Percentiles rank a stretch among this genome's conserved stretches.
phyloP scores from a whole-genome alignment of 2,329 filamentous ascomycete species.

The Claviceps purpurea region DNA sequence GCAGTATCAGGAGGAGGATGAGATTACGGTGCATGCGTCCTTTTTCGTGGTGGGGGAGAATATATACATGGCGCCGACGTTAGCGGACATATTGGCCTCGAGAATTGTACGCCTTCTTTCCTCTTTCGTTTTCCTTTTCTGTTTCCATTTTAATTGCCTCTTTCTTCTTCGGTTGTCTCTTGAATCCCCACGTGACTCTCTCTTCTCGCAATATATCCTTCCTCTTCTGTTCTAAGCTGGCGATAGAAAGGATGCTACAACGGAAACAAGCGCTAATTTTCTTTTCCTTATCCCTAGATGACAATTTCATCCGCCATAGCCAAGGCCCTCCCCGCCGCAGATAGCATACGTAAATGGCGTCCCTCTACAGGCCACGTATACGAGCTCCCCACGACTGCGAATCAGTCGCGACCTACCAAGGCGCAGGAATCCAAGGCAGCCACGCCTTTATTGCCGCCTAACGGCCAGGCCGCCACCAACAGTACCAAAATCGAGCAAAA shows the following conservation, averaged over 20 bases:
- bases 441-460: constrained; percentile 25
- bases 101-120: constrained; percentile 33
- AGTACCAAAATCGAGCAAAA: constrained; percentile 18
- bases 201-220: background rate
- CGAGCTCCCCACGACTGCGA: constrained; percentile 20
- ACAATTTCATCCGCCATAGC: constrained; percentile 41
- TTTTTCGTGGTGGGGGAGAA: constrained; percentile 56
- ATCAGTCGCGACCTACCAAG: constrained; percentile 13
- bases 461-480: constrained; percentile 20
- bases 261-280: background rate
- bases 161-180: background rate
- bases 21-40: constrained; percentile 43
- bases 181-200: too few species aligned
- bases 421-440: constrained; percentile 29
- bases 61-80: constrained; percentile 51
- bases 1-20: constrained; percentile 39
- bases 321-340: constrained; percentile 36
- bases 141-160: too few species aligned
- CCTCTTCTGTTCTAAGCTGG: background rate
- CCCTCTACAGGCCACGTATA: constrained; percentile 41
- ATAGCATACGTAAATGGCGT: constrained; percentile 39
- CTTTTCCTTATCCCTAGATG: constrained; percentile 18
- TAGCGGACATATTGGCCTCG: constrained; percentile 45
- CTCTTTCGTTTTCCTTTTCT: background rate
- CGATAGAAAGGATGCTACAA: background rate